Percentiles rank a stretch among this genome's conserved stretches.
These are phyloP conservation scores for Brassica incana DNA, from an alignment of 345 rosid species.

Conservation along the genomic window DNA sequence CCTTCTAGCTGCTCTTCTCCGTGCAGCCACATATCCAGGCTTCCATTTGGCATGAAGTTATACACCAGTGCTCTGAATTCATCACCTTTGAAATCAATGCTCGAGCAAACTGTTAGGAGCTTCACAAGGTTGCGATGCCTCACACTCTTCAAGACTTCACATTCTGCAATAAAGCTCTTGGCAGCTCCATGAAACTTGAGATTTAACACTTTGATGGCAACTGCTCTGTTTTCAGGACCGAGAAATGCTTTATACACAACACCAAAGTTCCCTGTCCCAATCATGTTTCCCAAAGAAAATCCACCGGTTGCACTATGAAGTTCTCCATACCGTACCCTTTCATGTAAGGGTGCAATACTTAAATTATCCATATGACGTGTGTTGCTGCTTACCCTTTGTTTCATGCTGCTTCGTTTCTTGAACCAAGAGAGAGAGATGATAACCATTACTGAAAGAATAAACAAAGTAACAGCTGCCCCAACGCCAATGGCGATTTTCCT, in stretches of 20 bases:
- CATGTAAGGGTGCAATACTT: not conserved
- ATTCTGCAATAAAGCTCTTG: not conserved
- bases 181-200: not conserved
- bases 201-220: not conserved
- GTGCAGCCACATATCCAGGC: constrained; percentile 23
- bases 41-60: not conserved
- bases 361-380: not conserved
- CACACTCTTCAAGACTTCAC: not conserved
- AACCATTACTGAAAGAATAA: not conserved
- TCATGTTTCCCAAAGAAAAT: not conserved
- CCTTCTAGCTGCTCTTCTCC: not conserved
- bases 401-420: not conserved
- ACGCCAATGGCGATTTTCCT: not conserved
- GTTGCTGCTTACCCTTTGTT: not conserved
- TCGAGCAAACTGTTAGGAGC: not conserved
- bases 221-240: not conserved
- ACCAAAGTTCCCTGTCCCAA: not conserved
- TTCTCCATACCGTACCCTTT: not conserved
- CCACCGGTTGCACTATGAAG: not conserved
- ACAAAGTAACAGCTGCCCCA: not conserved
- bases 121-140: not conserved
- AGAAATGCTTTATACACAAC: not conserved
- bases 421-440: not conserved
- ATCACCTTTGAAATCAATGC: not conserved
- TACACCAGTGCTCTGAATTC: not conserved